Percentiles rank a stretch among this genome's conserved stretches.
phyloP scores from a whole-genome alignment of 2,329 filamentous ascomycete genomes.

The Botrytis byssoidea region DNA sequence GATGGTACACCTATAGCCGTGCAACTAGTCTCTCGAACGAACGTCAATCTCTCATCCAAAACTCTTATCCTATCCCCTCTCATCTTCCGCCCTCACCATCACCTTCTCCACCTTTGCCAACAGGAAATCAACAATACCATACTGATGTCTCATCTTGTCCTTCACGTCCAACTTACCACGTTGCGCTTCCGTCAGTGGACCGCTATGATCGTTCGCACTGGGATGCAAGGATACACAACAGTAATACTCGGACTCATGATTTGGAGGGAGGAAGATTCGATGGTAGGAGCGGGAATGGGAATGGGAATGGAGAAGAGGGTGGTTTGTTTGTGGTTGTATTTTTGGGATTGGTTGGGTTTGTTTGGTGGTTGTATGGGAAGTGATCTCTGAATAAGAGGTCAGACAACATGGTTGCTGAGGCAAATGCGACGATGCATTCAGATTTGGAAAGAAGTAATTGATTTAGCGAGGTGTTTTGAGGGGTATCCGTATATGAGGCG shows the following conservation, averaged over 20 bases:
- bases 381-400: background rate
- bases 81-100: background rate
- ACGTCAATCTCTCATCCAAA: background rate
- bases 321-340: background rate
- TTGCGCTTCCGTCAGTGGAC: background rate
- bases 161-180: background rate
- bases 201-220: slow-evolving; percentile 3
- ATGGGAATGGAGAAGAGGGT: background rate
- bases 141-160: background rate
- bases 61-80: background rate
- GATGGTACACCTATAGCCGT: background rate
- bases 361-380: background rate
- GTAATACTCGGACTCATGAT: background rate
- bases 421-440: background rate
- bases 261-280: background rate
- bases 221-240: slow-evolving; percentile 1
- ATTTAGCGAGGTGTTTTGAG: background rate
- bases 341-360: background rate
- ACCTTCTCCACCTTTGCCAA: background rate
- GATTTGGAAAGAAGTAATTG: background rate
- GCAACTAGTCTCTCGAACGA: background rate
- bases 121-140: background rate
- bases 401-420: no score
- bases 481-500: background rate
- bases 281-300: background rate